Percentiles rank a stretch among this genome's conserved stretches.
These are phyloP conservation scores for Giardia muris DNA, from an alignment of 208 protist species.

Conservation along the genomic window DNA sequence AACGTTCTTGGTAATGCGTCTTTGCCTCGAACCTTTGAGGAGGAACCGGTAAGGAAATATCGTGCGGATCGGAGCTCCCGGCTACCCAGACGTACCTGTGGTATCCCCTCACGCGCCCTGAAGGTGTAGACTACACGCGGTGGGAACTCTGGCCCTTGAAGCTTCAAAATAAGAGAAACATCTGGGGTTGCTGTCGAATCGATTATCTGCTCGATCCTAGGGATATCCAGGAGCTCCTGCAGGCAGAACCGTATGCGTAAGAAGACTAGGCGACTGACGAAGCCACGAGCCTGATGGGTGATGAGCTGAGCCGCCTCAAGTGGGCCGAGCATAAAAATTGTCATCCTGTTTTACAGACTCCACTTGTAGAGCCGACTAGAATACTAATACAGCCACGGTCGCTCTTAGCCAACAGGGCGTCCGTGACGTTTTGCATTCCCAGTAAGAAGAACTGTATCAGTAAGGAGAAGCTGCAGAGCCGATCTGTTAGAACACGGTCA, in stretches of 20 bases:
- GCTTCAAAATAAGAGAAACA: background rate
- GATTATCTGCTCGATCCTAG: background rate
- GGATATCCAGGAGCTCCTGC: background rate
- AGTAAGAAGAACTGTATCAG: too few relatives aligned
- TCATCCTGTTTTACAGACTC: too few relatives aligned
- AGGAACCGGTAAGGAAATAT: background rate
- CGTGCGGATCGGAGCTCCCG: background rate
- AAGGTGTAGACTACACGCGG: background rate
- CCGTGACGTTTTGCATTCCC: too few relatives aligned
- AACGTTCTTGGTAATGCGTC: background rate
- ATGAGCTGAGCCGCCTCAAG: too few relatives aligned
- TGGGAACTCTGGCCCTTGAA: background rate
- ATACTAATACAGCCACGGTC: too few relatives aligned
- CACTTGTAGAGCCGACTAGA: too few relatives aligned
- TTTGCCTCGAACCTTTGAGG: background rate
- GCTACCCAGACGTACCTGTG: background rate
- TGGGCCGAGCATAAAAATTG: too few relatives aligned
- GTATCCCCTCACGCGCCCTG: background rate
- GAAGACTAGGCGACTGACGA: background rate
- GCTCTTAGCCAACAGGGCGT: too few relatives aligned
- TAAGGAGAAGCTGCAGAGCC: too few relatives aligned
- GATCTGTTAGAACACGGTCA: too few relatives aligned
- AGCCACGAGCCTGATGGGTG: too few relatives aligned
- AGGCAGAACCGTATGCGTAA: background rate
- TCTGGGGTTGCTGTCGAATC: background rate